These are phyloP conservation scores for Teunomyces panamensis DNA, from an alignment of 805 yeast species.

Conservation along the genomic window DNA sequence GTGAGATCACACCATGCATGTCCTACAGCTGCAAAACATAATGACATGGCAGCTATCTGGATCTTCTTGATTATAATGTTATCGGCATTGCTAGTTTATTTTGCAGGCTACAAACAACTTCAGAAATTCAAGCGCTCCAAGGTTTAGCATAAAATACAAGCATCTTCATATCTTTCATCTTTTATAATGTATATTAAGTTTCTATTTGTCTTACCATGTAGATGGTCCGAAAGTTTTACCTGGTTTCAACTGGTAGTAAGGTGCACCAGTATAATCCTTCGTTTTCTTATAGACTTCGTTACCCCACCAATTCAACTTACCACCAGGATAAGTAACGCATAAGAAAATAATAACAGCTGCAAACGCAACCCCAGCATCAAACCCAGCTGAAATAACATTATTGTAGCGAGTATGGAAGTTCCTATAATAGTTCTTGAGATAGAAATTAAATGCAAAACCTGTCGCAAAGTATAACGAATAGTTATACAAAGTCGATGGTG, in stretches of 20 bases:
- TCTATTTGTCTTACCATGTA: constrained; percentile 8
- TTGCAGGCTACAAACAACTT: constrained; percentile 30
- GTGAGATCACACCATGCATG: constrained; percentile 84
- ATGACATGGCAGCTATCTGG: constrained; percentile 63
- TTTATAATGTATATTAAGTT: background rate
- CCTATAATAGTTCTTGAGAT: constrained; percentile 10
- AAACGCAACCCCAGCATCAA: constrained; percentile 26
- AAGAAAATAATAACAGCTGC: constrained; percentile 38
- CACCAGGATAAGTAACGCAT: constrained; percentile 19
- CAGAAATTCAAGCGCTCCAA: background rate
- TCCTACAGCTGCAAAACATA: constrained; percentile 68
- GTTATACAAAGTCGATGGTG: constrained; percentile 16
- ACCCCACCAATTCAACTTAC: constrained; percentile 15
- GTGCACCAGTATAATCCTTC: constrained; percentile 9
- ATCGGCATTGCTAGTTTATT: constrained; percentile 38
- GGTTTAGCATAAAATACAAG: background rate
- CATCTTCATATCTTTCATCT: background rate
- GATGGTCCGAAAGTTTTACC: constrained; percentile 15
- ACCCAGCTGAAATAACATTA: constrained; percentile 13
- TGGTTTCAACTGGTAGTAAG: constrained; percentile 9
- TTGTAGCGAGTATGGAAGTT: constrained; percentile 13
- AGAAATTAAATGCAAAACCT: constrained; percentile 15
- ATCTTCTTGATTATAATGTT: constrained; percentile 53
- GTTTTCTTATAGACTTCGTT: constrained; percentile 14
- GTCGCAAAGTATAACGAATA: constrained; percentile 16